Evolutionary conservation across 305 asterid species (phyloP).

Genomic region (Salvia sclarea): DNA sequence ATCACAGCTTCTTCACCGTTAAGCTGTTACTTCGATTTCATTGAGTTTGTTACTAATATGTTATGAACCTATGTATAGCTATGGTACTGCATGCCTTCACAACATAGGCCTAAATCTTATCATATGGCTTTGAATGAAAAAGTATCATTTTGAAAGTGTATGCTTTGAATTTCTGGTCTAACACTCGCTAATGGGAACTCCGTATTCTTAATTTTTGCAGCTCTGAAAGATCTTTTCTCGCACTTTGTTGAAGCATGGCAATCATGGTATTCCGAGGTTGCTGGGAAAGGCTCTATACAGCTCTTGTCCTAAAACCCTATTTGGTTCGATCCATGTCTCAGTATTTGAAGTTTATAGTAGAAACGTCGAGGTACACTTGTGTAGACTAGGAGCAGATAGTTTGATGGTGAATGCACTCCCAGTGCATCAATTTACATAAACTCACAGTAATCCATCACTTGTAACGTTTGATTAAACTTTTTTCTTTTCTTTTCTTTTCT

Average conservation of each 20-base stretch:
- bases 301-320: conserved; percentile 42
- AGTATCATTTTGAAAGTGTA: background rate
- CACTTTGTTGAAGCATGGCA: conserved; percentile 92
- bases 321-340: background rate
- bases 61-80: background rate
- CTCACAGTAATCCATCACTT: conserved; percentile 23
- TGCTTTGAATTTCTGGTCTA: background rate
- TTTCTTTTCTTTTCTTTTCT: background rate
- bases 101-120: background rate
- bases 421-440: conserved; percentile 38
- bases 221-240: conserved; percentile 81
- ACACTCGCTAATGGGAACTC: conserved; percentile 16
- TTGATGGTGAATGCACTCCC: conserved; percentile 40
- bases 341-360: conserved; percentile 10
- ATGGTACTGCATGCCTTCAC: background rate
- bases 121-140: background rate
- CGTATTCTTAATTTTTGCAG: conserved; percentile 47
- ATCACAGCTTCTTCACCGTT: too few relatives aligned
- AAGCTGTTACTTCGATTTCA: too few relatives aligned
- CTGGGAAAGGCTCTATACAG: conserved; percentile 67
- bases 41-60: too few relatives aligned
- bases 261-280: conserved; percentile 88
- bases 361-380: conserved; percentile 13
- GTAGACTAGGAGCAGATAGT: conserved; percentile 32
- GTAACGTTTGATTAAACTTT: background rate